phyloP scores from a whole-genome alignment of 1,139 yeast genomes.

The Sugiyamaella paludigena region DNA sequence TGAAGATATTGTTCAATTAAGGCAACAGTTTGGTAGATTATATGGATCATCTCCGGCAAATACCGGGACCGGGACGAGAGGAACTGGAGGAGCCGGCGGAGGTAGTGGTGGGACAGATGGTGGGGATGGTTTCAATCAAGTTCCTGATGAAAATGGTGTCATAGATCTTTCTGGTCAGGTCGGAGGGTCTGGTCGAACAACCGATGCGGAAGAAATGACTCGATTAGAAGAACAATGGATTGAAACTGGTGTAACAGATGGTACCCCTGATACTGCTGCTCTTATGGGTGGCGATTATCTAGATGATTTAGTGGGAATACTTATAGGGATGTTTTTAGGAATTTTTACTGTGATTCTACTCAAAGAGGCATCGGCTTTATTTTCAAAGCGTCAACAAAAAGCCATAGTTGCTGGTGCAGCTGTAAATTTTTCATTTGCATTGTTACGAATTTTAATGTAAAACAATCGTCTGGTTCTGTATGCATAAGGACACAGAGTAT shows the following conservation, averaged over 20 bases:
- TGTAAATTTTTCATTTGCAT: conserved; percentile 37
- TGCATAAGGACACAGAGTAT: too few species aligned
- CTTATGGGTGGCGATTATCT: conserved; percentile 35
- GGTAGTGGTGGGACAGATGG: not conserved
- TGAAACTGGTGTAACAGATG: conserved; percentile 64
- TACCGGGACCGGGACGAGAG: not conserved
- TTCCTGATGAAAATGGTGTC: conserved; percentile 30
- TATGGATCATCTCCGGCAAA: conserved; percentile 49
- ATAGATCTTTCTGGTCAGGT: conserved; percentile 40
- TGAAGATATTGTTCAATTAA: conserved; percentile 66
- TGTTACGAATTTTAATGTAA: conserved; percentile 28
- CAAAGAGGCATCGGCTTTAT: conserved; percentile 30
- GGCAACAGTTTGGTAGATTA: conserved; percentile 69
- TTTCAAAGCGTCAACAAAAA: conserved; percentile 34
- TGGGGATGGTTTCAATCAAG: not conserved
- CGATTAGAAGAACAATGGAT: conserved; percentile 89
- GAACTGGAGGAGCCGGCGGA: not conserved
- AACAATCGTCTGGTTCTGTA: not conserved
- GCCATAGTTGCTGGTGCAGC: conserved; percentile 36
- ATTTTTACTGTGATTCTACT: conserved; percentile 34
- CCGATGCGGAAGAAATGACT: conserved; percentile 26
- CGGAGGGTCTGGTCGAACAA: not conserved
- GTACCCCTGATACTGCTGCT: conserved; percentile 21
- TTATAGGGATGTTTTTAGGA: conserved; percentile 41
- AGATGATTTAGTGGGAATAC: conserved; percentile 37